Evolutionary conservation across 2,329 filamentous ascomycete genomes (phyloP).

Genomic region (Cladosporium sp.): DNA sequence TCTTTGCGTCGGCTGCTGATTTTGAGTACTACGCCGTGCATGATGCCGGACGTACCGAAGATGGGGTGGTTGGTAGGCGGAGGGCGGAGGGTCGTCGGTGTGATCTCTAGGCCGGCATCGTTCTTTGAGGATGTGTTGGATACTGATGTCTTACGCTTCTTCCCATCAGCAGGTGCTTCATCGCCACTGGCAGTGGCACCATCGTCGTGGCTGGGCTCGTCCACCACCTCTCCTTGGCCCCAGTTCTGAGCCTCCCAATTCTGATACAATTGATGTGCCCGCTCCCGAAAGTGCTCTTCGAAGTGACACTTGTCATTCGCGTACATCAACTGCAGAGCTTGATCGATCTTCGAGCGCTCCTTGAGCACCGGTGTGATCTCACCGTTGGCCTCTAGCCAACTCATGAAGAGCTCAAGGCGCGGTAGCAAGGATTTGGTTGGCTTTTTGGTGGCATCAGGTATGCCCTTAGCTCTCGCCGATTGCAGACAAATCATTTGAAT

Average conservation of each 20-base stretch:
- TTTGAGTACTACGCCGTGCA: conserved; percentile 18
- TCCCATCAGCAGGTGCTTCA: not conserved
- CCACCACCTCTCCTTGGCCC: conserved; percentile 13
- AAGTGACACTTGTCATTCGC: conserved; percentile 17
- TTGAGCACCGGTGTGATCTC: conserved; percentile 20
- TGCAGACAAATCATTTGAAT: not conserved
- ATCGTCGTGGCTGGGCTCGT: conserved; percentile 1
- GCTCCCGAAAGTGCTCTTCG: conserved; percentile 11
- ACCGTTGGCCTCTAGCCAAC: conserved; percentile 17
- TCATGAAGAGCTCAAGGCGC: conserved; percentile 18
- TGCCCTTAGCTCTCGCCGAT: not conserved
- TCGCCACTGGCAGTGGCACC: not conserved
- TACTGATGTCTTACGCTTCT: conserved; percentile 9
- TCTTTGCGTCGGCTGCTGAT: not conserved
- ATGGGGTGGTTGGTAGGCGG: conserved; percentile 21
- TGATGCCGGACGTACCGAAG: conserved; percentile 25
- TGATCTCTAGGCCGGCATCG: not conserved
- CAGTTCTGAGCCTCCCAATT: conserved; percentile 21
- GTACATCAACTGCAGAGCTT: conserved; percentile 17
- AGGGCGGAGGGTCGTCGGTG: not conserved
- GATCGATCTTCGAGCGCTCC: conserved; percentile 14
- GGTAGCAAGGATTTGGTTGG: not conserved
- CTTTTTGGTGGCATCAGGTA: not conserved
- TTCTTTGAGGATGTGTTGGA: conserved; percentile 3
- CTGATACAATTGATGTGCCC: conserved; percentile 17